Base-by-base conservation (phyloP, 768 basidiomycete genomes). In the Lepiota venenata region DNA sequence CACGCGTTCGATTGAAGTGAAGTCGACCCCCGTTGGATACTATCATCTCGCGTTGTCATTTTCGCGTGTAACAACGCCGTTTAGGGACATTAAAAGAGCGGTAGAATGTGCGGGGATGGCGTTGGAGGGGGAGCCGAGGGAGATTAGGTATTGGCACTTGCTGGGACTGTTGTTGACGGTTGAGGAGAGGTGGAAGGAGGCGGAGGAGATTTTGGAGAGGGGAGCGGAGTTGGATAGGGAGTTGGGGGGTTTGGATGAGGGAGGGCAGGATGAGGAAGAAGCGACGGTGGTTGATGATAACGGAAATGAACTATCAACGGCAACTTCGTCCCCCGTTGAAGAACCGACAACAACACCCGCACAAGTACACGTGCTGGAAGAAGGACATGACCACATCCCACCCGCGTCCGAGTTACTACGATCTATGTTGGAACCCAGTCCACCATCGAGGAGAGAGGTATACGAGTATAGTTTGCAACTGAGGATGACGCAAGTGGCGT, bases 131-230 rank as follows among this genome's bases (percentile, higher is more conserved):
- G 82, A 87, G 27, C 74, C 86, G 0, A 65, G 62, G 38, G 78
- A 80, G 52, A 71, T 90, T 21, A 79, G 91, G 39, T 87, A 89
- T 50, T 98, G 94, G 95, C 96, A 98, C 69, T 79, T 98, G 14
- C 77, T 98, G 0, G 93, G 89, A 0, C 71, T 98, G 4, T 68
- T 96, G 10, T 75, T 95, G n/a, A 84, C 85, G 0, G 86, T 88
- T 8, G 73, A 76, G 25, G 91, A 88, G 58, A 85, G 93, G 58
- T 84, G 93, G 59, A 88, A 85, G 59, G 88, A 85, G 10, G 93
- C 95, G 0, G 73, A 73, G 29, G 83, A 84, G 56, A 84, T 94
- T 3, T 68, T 95, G 37, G 90, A 93, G 50, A 75, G 84, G n/a
- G 95, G 90, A 21, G 79, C 87, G 1, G 80, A 69, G 2, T 64